Conservation (phyloP, 1,284 basidiomycete species). For the Termitomyces sp. region DNA sequence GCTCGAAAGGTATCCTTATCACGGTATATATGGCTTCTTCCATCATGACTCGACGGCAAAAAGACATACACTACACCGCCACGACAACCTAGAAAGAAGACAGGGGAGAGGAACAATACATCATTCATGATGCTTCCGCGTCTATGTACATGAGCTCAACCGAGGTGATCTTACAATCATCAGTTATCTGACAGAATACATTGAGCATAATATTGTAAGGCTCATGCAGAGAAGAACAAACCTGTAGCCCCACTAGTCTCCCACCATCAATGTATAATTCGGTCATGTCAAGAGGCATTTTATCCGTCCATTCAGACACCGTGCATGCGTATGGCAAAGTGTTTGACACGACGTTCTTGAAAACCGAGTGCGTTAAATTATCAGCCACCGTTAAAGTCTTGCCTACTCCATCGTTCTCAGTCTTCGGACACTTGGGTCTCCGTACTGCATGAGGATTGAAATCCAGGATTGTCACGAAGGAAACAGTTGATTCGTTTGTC, state of each 20-base stretch:
- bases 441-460: not conserved
- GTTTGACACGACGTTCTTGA: not conserved
- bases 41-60: too few relatives aligned
- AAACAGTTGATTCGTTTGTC: not conserved
- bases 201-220: not conserved
- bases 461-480: not conserved
- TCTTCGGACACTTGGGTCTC: not conserved
- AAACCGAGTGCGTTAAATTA: not conserved
- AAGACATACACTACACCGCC: too few relatives aligned
- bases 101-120: too few relatives aligned
- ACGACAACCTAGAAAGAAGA: too few relatives aligned
- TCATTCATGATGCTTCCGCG: not conserved
- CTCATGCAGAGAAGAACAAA: not conserved
- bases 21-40: too few relatives aligned
- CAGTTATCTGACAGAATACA: not conserved
- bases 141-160: not conserved
- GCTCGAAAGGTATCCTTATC: too few relatives aligned
- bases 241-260: not conserved
- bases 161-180: not conserved
- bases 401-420: too few relatives aligned
- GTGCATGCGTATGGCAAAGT: not conserved
- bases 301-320: not conserved
- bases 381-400: not conserved
- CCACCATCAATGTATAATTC: not conserved
- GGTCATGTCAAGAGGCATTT: not conserved